phyloP scores from a whole-genome alignment of 129 eudicot genomes.

The Heracleum sosnowskyi region DNA sequence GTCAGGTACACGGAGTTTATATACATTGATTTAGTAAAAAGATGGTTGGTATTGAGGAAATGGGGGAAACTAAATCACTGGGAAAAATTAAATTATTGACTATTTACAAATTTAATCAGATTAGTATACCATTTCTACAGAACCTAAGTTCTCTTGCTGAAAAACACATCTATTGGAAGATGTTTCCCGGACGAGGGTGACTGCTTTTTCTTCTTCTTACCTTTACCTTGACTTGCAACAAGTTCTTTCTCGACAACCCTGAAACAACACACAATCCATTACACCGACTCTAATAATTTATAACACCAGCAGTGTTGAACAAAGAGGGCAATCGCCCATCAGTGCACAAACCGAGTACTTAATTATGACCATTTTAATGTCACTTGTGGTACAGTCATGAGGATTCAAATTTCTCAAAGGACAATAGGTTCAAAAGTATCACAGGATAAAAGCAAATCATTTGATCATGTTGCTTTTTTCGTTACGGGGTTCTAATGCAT shows the following conservation, averaged over 20 bases:
- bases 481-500: background rate
- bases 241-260: conserved; percentile 46
- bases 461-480: background rate
- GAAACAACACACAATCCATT: background rate
- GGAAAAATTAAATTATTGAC: background rate
- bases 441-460: background rate
- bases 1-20: background rate
- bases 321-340: background rate
- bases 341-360: background rate
- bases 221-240: conserved; percentile 29
- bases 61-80: background rate
- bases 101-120: background rate
- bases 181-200: conserved; percentile 43
- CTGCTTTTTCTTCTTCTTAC: conserved; percentile 65
- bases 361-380: background rate
- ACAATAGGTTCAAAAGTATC: background rate
- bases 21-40: background rate
- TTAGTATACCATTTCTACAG: conserved; percentile 9
- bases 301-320: background rate
- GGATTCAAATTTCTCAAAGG: background rate
- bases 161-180: conserved; percentile 60
- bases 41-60: background rate
- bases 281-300: background rate
- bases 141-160: conserved; percentile 41
- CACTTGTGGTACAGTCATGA: background rate